Evolutionary conservation across 1,284 basidiomycete genomes (phyloP).

Genomic region (Leccinum griseonigrum): DNA sequence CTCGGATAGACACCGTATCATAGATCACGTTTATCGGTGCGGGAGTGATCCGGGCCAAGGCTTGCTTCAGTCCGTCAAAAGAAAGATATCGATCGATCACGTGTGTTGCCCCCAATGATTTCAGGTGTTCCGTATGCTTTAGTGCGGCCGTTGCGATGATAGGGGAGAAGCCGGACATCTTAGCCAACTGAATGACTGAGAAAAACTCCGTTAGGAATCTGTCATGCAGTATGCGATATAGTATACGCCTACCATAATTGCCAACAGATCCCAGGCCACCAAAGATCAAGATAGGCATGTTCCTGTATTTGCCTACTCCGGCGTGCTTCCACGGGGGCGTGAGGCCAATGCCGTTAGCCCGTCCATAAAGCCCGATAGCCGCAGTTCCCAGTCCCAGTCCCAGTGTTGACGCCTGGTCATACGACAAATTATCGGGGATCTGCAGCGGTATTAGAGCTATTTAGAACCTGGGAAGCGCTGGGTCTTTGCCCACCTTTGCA

Average conservation of each 20-base stretch:
- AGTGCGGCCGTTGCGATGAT: conserved; percentile 43
- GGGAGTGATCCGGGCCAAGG: conserved; percentile 27
- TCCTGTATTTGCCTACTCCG: conserved; percentile 35
- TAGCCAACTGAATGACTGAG: conserved; percentile 31
- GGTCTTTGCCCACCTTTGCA: conserved; percentile 37
- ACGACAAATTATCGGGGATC: conserved; percentile 34
- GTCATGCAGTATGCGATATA: conserved; percentile 7
- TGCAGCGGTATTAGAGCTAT: conserved; percentile 14
- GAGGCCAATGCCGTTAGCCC: conserved; percentile 33
- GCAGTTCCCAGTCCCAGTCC: conserved; percentile 32
- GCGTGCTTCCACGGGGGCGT: conserved; percentile 33
- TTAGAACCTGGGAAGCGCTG: background rate
- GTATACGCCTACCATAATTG: conserved; percentile 38
- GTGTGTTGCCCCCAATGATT: conserved; percentile 44
- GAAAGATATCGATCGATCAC: conserved; percentile 39
- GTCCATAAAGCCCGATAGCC: conserved; percentile 32
- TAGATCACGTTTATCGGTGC: conserved; percentile 35
- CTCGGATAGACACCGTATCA: conserved; percentile 32
- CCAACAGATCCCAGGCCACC: conserved; percentile 48
- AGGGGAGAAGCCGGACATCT: conserved; percentile 34
- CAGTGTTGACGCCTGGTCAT: conserved; percentile 32
- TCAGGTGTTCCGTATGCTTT: conserved; percentile 40
- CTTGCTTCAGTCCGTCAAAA: conserved; percentile 26
- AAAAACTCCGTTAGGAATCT: conserved; percentile 10
- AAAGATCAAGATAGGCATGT: conserved; percentile 42